Percentiles rank a stretch among this genome's conserved stretches.
phyloP scores from a whole-genome alignment of 2,329 filamentous ascomycete genomes.

The Aspergillus aculeatus region DNA sequence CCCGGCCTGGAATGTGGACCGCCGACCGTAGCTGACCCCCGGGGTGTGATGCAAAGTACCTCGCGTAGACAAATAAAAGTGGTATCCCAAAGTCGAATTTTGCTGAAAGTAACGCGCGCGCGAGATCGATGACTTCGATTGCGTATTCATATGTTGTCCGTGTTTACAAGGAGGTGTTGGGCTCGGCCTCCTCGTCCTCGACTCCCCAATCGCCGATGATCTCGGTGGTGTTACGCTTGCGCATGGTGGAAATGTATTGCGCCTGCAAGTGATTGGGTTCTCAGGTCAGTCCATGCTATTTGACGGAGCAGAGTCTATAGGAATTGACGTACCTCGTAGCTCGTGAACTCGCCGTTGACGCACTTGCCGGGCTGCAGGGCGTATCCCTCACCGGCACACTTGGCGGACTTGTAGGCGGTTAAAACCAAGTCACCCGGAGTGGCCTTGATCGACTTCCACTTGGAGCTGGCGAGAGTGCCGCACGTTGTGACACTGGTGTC shows the following conservation, averaged over 20 bases:
- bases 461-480: not conserved
- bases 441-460: not conserved
- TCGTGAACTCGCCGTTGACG: not conserved
- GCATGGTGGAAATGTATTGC: conserved; percentile 1
- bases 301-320: not conserved
- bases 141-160: not conserved
- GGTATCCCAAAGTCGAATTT: conserved; percentile 6
- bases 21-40: not conserved
- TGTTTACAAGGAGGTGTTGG: not conserved
- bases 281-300: not conserved
- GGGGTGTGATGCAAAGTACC: not conserved
- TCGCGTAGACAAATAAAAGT: not conserved
- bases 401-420: not conserved
- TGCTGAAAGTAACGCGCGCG: not conserved
- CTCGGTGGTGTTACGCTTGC: not conserved
- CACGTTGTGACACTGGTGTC: not conserved
- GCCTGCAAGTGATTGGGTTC: not conserved
- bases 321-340: not conserved
- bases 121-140: not conserved
- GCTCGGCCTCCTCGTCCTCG: not conserved
- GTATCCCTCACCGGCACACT: not conserved
- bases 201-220: not conserved
- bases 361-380: conserved; percentile 6
- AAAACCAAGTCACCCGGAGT: not conserved
- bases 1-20: not conserved